Evolutionary conservation across 768 basidiomycete species (phyloP), one percentile per base, ranked within the genome.

Genomic region (Hericium coralloides): DNA sequence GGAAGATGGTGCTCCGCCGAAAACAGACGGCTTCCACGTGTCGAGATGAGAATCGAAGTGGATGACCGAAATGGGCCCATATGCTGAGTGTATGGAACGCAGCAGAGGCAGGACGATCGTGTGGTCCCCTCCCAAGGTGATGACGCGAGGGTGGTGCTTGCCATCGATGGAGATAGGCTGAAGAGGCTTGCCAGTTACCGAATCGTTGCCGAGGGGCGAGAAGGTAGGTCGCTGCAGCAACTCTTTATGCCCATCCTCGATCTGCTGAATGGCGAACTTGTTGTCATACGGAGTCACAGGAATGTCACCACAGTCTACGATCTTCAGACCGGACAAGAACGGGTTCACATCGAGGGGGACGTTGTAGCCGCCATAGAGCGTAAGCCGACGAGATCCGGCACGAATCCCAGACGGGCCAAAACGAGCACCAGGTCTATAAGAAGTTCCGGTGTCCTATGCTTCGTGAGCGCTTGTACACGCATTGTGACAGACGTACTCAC

Each of bases 11-110:
- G 87, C 82, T 10, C 85, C 85, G 22, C 87, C 87, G 64, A 88
- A 88, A 10, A 87, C 82, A 36, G 79, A 74, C 4, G 86, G 85
- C 64, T 84, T 86, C 87, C 86, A 88, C 12, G 85, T 88, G 64
- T 88, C 85, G 38, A 91, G 78, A 70, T 92, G 89, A 36, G 87
- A 86, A 68, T 93, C 92, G 66, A 93, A 92, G 69, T 93, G 92
- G 52, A 92, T 89, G 51, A 89, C 86, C 31, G 83, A 84, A 55
- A 90, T 85, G 8, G 85, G 78, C 2, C 91, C 89, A 64, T 93
- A 92, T 12, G 83, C 83, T 45, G 82, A 81, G 67, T 88, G 67
- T 49, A 93, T 79, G 15, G 91, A 88, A 41, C 89, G 82, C 55
- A 77, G 66, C 49, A 84, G 71, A 15, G 83, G 83, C 7, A 85